Base-by-base conservation (phyloP, 2,329 filamentous ascomycete genomes). In the Raffaelea arxii region DNA sequence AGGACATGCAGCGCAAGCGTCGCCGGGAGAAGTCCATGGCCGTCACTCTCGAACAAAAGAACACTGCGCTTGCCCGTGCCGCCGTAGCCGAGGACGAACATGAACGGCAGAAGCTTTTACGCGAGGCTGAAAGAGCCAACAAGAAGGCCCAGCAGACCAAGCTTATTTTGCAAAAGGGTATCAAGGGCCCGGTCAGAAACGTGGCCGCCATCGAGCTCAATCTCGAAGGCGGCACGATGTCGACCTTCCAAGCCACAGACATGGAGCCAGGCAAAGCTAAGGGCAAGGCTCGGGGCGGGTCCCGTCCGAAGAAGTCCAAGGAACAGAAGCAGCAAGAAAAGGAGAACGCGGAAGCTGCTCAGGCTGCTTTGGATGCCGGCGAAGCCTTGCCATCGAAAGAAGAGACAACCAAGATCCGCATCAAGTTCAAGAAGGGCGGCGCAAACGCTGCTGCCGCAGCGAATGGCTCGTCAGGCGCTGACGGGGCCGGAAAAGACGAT, bases 1-100 rank as follows among this genome's bases (percentile, higher is more conserved):
- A 98, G 70, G 92, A 98, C 60, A 97, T 98, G 88, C 92, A 98
- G 63, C 85, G 92, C 53, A 98, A 97, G 70, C 80, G 92, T 50
- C 83, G 92, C 38, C 84, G 92, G 18, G 91, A 97, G 63, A 96
- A 96, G 69, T 94, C 91, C 4, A 89, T 96, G 73, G 89, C 89
- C 4, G 84, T 94, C 49, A 91, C 89, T 6, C 85, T 94, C 56
- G 91, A 96, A 61, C 83, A 89, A 61, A 92, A 94, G 67, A 86
- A 92, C 53, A 79, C 84, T 4, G 86, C 88, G 4, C 72, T 94
- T 39, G 81, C 84, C 52, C 84, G 84, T 54, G 87, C 90, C 10
- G 77, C 84, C 49, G 78, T 82, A 45, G 85, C 87, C 3, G 78
- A 86, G 53, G 88, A 96, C 59, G 86, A 92, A 51, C 76, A 82